These are phyloP conservation scores for Calocera cornea DNA, from an alignment of 768 basidiomycete genomes.

Conservation along the genomic window DNA sequence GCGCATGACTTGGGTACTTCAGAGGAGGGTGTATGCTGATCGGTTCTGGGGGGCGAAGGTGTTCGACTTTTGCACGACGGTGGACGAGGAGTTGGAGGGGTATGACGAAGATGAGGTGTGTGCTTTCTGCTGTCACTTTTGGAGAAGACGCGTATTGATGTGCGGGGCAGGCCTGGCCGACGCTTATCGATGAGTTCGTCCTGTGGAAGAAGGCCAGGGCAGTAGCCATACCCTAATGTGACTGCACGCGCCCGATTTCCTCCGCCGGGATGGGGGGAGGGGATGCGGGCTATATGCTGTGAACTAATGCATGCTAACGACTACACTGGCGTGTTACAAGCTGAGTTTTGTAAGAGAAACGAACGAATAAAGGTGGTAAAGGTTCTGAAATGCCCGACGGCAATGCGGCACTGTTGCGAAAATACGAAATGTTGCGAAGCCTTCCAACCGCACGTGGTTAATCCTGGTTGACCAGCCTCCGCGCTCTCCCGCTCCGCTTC, in stretches of 20 bases:
- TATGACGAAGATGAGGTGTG: slow-evolving; percentile 67
- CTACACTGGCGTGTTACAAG: neutral
- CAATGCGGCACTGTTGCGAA: too few relatives aligned
- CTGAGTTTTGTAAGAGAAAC: neutral
- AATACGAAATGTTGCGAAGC: too few relatives aligned
- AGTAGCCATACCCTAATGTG: too few relatives aligned
- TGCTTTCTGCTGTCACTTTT: slow-evolving; percentile 12
- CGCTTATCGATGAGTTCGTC: slow-evolving; percentile 67
- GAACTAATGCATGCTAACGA: neutral
- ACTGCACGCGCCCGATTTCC: too few relatives aligned
- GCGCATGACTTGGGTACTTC: slow-evolving; percentile 16
- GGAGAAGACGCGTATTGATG: neutral
- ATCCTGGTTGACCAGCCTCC: neutral
- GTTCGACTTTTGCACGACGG: slow-evolving; percentile 57
- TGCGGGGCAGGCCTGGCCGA: slow-evolving; percentile 57
- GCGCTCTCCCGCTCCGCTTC: neutral
- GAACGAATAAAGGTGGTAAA: neutral
- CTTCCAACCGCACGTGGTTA: too few relatives aligned
- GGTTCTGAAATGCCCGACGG: too few relatives aligned
- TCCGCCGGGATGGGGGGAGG: too few relatives aligned
- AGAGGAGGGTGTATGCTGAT: neutral
- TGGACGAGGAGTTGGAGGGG: slow-evolving; percentile 44
- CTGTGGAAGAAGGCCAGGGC: slow-evolving; percentile 52
- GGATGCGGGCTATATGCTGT: neutral
- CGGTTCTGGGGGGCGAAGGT: slow-evolving; percentile 38